These are phyloP conservation scores for Boletus patriciae DNA, from an alignment of 768 basidiomycete genomes.

Conservation along the genomic window DNA sequence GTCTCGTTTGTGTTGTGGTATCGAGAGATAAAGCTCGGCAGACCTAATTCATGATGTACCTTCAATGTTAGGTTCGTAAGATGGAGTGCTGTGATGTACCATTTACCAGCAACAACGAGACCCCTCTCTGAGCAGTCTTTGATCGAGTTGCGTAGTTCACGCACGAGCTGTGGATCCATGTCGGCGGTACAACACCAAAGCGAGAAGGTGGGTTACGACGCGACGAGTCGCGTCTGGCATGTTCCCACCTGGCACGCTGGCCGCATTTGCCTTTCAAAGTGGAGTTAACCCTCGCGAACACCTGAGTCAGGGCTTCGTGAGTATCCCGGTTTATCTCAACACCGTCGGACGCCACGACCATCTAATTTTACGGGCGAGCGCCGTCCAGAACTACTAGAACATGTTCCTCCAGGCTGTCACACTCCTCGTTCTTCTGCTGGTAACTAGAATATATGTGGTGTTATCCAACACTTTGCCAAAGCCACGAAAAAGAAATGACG, in stretches of 20 bases:
- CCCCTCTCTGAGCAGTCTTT: constrained; percentile 76
- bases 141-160: constrained; percentile 59
- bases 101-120: constrained; percentile 69
- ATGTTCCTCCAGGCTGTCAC: constrained; percentile 17
- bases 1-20: constrained; percentile 49
- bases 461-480: constrained; percentile 14
- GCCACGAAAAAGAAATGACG: constrained; percentile 10
- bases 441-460: constrained; percentile 20
- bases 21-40: constrained; percentile 68
- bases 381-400: neutral
- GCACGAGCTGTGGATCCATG: constrained; percentile 53
- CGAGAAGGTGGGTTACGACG: neutral
- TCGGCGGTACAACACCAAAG: neutral
- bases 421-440: constrained; percentile 13
- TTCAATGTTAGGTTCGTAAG: constrained; percentile 15
- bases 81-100: constrained; percentile 45
- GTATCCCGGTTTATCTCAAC: neutral
- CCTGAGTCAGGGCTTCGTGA: neutral
- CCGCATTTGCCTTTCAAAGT: neutral
- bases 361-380: neutral
- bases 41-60: constrained; percentile 49
- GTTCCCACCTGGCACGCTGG: constrained; percentile 15
- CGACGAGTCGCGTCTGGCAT: neutral
- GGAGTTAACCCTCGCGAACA: neutral
- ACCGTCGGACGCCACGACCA: neutral